Base-by-base conservation (phyloP, 495 filamentous ascomycete genomes). In the Acidiella bohemica region DNA sequence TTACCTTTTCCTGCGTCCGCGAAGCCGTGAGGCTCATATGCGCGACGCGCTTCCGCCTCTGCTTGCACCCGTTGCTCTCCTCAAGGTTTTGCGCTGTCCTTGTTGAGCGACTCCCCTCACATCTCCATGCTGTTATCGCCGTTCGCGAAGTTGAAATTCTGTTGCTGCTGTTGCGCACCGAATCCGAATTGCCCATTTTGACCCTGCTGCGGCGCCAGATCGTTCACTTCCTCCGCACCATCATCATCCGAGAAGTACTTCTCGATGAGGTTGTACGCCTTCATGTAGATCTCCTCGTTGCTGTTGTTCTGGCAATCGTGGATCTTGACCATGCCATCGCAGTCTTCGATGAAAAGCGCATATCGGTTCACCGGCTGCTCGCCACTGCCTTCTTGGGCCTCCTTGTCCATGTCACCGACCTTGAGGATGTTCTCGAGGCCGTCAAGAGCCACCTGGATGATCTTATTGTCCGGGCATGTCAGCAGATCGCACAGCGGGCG, bases 221-320 rank as follows among this genome's bases (percentile, higher is more conserved):
- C 75, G 42, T 39, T 53, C 30, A 78, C 74, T 35, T 85, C 82
- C 40, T 70, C 84, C 45, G 74, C 78, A 54, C 92, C 92, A 10
- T 95, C 90, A 51, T 97, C 90, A 57, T 99, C 92, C 1, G 86
- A 93, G 73, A 99, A 99, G 71, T 99, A 96, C 68, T 94, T 95
- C 73, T 96, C 92, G 54, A 99, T 99, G 65, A 99, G 96, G 70
- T 90, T 95, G 70, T 94, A 99, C 0, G 92, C 93, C 76, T 99
- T 99, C 90, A 99, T 95, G 72, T 99, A 99, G 53, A 99, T 99
- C 66, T 99, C 92, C 65, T 96, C 92, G 66, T 99, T 99, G 65
- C 92, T 88, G 53, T 99, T 99, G 65, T 88, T 94, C 70, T 99
- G 92, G 75, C 90, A 94, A 51, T 95, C 87, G 62, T 99, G 92